Base-by-base conservation (phyloP, 352 stramenopile genomes). In the Globisporangium perplexum region DNA sequence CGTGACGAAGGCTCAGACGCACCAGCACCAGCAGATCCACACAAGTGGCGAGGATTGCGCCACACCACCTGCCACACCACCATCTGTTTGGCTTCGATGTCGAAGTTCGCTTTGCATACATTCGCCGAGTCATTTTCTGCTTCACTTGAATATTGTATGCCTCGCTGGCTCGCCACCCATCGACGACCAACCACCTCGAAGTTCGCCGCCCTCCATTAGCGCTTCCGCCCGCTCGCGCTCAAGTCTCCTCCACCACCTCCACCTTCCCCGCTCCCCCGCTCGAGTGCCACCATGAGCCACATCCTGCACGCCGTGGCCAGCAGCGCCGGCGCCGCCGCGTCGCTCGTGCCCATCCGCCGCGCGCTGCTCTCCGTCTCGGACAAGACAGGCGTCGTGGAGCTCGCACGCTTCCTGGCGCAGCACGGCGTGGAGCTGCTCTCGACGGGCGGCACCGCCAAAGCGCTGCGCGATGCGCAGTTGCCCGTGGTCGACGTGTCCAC, bases 311-410 rank as follows among this genome's bases (percentile, higher is more conserved):
- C 82, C 24, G 82, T 92, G 57, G 71, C 77, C 46, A 85, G 74
- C 48, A 81, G 74, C 30, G 46, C 54, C 17, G 67, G 67, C 53
- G 63, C 74, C 35, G 71, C 72, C 44, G 68, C 69, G 30, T 90
- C 78, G 57, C 67, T 97, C 50, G 87, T 98, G 55, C 90, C 88
- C 55, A 92, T 99, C 62, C 91, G 85, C 47, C 92, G 97, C 56
- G 97, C 97, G 52, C 77, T 99, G 51, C 86, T 99, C 20, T 98
- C 91, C 26, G 97, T 99, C n/a, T 99, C 91, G 24, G 97, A 99
- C 84, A 99, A 99, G 77, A 96, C 88, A 15, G 95, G 96, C 45
- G 88, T 99, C 54, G 85, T 99, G 42, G 95, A 98, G 48, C 84
- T 99, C 30, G 97, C 94, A 62, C 95, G 84, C 55, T 98, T 92